These are phyloP conservation scores for Quercus suber DNA, from an alignment of 306 rosid genomes.

Conservation along the genomic window DNA sequence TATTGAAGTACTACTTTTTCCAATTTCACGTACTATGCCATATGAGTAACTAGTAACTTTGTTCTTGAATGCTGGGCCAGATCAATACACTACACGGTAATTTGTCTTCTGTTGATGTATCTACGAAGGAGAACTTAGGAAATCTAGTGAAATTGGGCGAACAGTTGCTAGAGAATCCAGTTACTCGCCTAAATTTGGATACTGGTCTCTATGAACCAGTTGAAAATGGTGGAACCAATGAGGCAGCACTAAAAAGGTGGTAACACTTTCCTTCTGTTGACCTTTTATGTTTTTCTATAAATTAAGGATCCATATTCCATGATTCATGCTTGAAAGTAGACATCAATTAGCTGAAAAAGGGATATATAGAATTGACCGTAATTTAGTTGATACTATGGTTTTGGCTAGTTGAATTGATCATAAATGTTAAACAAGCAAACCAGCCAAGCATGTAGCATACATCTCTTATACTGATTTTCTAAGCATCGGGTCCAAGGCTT, in stretches of 20 bases:
- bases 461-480: not conserved
- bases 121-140: conserved; percentile 39
- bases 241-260: conserved; percentile 47
- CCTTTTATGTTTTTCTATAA: not conserved
- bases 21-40: not conserved
- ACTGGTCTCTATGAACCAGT: conserved; percentile 38
- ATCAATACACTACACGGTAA: conserved; percentile 31
- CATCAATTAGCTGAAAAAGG: too few species aligned
- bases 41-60: not conserved
- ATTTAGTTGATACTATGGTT: too few species aligned
- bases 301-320: too few species aligned
- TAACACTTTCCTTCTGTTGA: not conserved
- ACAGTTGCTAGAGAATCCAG: conserved; percentile 25
- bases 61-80: conserved; percentile 13
- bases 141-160: conserved; percentile 41
- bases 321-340: too few species aligned
- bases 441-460: not conserved
- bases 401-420: too few species aligned
- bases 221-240: conserved; percentile 40
- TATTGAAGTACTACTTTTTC: not conserved
- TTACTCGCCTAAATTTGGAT: conserved; percentile 36
- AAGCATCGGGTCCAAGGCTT: not conserved
- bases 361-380: too few species aligned
- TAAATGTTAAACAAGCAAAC: not conserved
- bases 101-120: conserved; percentile 35